Base-by-base conservation (phyloP, 2,329 filamentous ascomycete genomes). In the Microdochium paspali region DNA sequence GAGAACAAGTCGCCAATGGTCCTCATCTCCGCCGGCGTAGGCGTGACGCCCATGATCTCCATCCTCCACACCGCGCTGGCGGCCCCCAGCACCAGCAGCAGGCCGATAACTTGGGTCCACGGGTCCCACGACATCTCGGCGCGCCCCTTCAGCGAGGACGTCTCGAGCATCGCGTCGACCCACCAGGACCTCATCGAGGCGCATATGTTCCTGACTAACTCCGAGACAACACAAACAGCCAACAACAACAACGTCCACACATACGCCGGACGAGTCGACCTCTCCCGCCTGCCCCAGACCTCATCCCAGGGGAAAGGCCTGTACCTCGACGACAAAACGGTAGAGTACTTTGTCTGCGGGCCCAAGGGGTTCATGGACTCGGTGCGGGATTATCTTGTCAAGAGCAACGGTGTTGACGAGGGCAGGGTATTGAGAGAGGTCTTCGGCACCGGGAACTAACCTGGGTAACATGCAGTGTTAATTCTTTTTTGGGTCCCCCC, bases 261-360 rank as follows among this genome's bases (percentile, higher is more conserved):
- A 49, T 70, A 79, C 54, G 64, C 67, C 9, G 79, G 83, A 3
- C 71, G 78, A 7, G 64, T 87, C 15, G 71, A 80, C 49, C 61
- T 90, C n/a, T 63, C 67, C 26, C 72, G 69, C 47, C 59, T 87
- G 31, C 72, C 77, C 52, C 60, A 64, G 23, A n/a, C n/a, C n/a
- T n/a, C n/a, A n/a, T n/a, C n/a, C n/a, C 67, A 76, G 10, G 58
- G 65, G 7, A 67, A 76, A 9, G 58, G 65, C 1, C 65, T 90
- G n/a, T 78, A 73, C 53, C 59, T 82, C 1, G 66, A 70, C 20
- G 68, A 84, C 54, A 45, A 63, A 1, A 65, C 65, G 40, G 72
- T 86, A 0, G 70, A 81, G 57, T 90, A 89, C 62, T 90, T 78
- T 55, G 66, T 87, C 46, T 90, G 87, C 58, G 87, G 86, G 0